A percentile compares a stretch with the other conserved stretches of the same genome.
phyloP scores from a whole-genome alignment of 2,329 filamentous ascomycete genomes.

The Macroventuria anomochaeta region DNA sequence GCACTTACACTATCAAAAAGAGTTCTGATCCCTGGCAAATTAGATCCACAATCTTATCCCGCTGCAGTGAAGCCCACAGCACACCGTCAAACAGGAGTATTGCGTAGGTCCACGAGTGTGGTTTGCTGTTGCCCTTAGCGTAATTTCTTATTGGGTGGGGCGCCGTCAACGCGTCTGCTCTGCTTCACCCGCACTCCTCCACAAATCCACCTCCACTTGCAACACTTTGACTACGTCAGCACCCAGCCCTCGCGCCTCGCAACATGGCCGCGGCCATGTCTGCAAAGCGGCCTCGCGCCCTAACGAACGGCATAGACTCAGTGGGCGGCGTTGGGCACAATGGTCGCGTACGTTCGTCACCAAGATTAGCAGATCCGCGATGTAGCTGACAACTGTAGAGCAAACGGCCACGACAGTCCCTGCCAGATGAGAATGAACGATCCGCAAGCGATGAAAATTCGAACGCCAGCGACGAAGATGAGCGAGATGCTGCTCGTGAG shows the following conservation, averaged over 20 bases:
- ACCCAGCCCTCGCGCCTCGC: slow-evolving; percentile 1
- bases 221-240: neutral
- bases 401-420: slow-evolving; percentile 40
- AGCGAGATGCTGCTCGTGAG: slow-evolving; percentile 25
- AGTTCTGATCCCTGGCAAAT: too few species aligned
- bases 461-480: slow-evolving; percentile 22
- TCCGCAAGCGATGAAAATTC: slow-evolving; percentile 23
- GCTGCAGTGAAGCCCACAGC: neutral
- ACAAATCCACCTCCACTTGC: neutral
- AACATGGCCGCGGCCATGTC: slow-evolving; percentile 40
- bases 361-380: neutral
- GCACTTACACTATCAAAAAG: too few species aligned
- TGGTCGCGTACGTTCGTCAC: slow-evolving; percentile 28
- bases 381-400: slow-evolving; percentile 31
- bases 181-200: slow-evolving; percentile 4
- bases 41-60: too few species aligned
- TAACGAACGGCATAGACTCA: slow-evolving; percentile 27
- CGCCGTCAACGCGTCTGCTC: slow-evolving; percentile 28
- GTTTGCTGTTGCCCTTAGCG: slow-evolving; percentile 14
- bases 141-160: slow-evolving; percentile 22
- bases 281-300: slow-evolving; percentile 42
- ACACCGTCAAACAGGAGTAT: neutral
- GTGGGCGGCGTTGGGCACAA: slow-evolving; percentile 16
- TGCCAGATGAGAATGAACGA: slow-evolving; percentile 29
- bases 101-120: neutral